These are phyloP conservation scores for Leishmania mexicana DNA, from an alignment of 208 protist species.

Conservation along the genomic window DNA sequence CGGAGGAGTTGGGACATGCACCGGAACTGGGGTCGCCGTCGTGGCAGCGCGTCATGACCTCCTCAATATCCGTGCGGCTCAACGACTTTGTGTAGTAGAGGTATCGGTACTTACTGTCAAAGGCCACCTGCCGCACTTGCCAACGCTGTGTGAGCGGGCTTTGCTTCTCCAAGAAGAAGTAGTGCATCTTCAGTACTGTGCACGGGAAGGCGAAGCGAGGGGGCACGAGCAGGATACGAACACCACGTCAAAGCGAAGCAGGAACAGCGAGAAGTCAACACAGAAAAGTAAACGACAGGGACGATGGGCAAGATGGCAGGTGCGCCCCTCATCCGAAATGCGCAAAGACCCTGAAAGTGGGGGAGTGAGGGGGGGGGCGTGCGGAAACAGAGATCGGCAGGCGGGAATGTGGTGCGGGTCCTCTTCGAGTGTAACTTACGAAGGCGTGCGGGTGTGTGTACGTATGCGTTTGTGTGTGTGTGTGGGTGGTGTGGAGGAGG, in stretches of 20 bases:
- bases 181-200: conserved; percentile 34
- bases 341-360: neutral
- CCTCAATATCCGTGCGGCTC: conserved; percentile 26
- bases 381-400: neutral
- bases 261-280: neutral
- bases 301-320: neutral
- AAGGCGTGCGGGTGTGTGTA: neutral
- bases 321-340: neutral
- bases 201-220: neutral
- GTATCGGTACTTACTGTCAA: conserved; percentile 51
- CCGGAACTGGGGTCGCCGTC: conserved; percentile 14
- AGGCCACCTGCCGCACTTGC: conserved; percentile 53
- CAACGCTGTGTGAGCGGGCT: conserved; percentile 40
- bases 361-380: neutral
- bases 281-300: neutral
- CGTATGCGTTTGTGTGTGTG: too few species aligned
- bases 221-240: neutral
- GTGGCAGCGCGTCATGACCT: conserved; percentile 24
- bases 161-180: conserved; percentile 49
- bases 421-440: neutral
- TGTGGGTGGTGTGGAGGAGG: neutral
- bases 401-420: neutral
- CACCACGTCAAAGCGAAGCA: neutral
- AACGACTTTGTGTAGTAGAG: conserved; percentile 51
- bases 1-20: conserved; percentile 10